Evolutionary conservation across 805 yeast species (phyloP).

Genomic region (Yueomyces sinensis): DNA sequence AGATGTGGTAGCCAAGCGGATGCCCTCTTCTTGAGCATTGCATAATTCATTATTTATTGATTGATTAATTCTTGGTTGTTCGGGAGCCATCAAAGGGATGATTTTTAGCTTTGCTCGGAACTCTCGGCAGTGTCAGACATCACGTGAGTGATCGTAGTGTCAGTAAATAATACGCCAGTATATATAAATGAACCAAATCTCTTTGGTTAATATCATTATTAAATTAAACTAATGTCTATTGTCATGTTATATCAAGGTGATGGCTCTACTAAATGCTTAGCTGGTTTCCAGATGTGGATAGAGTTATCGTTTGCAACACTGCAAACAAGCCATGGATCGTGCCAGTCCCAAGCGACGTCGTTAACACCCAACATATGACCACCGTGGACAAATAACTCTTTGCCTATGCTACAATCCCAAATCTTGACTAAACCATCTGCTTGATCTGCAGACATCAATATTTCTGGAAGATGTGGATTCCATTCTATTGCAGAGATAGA

Average conservation of each 20-base stretch:
- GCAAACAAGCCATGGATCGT: constrained; percentile 55
- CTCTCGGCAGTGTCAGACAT: too few species aligned
- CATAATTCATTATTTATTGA: too few species aligned
- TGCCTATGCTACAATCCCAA: constrained; percentile 35
- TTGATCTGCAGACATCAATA: constrained; percentile 56
- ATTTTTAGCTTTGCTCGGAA: too few species aligned
- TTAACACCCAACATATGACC: constrained; percentile 85
- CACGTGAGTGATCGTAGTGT: too few species aligned
- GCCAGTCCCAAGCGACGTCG: constrained; percentile 72
- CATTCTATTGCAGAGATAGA: constrained; percentile 56
- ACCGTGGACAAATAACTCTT: constrained; percentile 50
- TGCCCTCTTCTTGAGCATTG: too few species aligned
- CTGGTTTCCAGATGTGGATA: constrained; percentile 77
- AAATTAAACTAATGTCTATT: background rate
- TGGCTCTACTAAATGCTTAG: constrained; percentile 22
- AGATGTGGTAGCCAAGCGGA: too few species aligned
- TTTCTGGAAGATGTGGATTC: constrained; percentile 44
- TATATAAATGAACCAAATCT: too few species aligned
- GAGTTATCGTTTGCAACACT: constrained; percentile 79
- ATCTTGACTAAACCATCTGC: constrained; percentile 50
- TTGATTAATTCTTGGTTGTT: too few species aligned
- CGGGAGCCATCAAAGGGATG: too few species aligned
- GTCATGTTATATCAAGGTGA: background rate
- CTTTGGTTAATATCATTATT: background rate
- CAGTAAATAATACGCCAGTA: too few species aligned